A percentile compares a stretch with the other conserved stretches of the same genome.
Evolutionary conservation across 2,329 filamentous ascomycete genomes (phyloP).

Genomic region (Beauveria sp.): DNA sequence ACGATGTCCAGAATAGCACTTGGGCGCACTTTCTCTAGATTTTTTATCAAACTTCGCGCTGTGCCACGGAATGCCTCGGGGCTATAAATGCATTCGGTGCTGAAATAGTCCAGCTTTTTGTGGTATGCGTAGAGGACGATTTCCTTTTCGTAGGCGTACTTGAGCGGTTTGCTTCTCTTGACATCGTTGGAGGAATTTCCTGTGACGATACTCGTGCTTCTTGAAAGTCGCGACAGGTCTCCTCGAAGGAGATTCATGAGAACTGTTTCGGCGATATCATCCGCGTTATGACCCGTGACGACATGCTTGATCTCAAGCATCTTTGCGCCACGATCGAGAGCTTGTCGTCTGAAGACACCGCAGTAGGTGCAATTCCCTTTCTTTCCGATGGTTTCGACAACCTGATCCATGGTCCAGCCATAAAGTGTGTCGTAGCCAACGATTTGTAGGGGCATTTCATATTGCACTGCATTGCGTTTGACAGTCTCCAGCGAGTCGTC

Average conservation of each 20-base stretch:
- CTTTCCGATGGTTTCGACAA: constrained; percentile 91
- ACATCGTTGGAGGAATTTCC: constrained; percentile 73
- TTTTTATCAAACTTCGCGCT: constrained; percentile 87
- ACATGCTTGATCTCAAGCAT: constrained; percentile 84
- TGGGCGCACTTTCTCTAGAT: constrained; percentile 82
- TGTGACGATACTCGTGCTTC: constrained; percentile 86
- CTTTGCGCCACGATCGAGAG: constrained; percentile 84
- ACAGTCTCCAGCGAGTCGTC: constrained; percentile 96
- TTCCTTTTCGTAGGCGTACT: constrained; percentile 98
- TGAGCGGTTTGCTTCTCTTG: constrained; percentile 90
- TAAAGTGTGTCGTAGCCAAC: constrained; percentile 91
- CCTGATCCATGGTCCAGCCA: constrained; percentile 99
- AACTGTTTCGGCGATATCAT: constrained; percentile 94
- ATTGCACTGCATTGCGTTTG: constrained; percentile 85
- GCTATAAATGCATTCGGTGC: constrained; percentile 96
- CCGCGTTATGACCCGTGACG: constrained; percentile 94
- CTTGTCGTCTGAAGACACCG: constrained; percentile 90
- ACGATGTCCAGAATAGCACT: constrained; percentile 95
- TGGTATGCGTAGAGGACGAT: constrained; percentile 97
- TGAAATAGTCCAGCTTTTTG: constrained; percentile 96
- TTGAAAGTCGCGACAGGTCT: constrained; percentile 76
- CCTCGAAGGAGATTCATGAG: constrained; percentile 94
- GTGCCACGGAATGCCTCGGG: constrained; percentile 94
- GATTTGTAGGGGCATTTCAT: constrained; percentile 85
- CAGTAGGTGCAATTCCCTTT: constrained; percentile 99